Percentiles rank a stretch among this genome's conserved stretches.
Conservation (phyloP, 2,329 filamentous ascomycete genomes). For the Daldinia sp. region DNA sequence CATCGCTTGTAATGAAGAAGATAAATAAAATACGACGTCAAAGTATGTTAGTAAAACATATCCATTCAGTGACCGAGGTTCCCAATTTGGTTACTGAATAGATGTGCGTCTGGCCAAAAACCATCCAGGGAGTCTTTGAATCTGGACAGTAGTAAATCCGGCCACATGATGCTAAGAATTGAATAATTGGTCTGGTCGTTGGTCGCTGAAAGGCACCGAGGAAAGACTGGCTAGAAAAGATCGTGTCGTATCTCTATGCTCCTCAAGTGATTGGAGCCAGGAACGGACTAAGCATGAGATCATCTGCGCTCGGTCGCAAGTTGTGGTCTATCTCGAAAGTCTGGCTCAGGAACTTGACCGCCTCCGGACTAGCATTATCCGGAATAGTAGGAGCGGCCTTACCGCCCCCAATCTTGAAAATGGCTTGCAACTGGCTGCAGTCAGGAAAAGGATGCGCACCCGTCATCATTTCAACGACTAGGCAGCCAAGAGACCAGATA, state of each 20-base stretch:
- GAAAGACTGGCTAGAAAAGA: constrained; percentile 19
- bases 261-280: constrained; percentile 72
- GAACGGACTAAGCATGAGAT: constrained; percentile 85
- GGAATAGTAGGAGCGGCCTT: constrained; percentile 89
- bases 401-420: constrained; percentile 95
- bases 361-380: constrained; percentile 84
- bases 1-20: not conserved
- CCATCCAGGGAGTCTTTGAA: not conserved
- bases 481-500: constrained; percentile 96
- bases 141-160: not conserved
- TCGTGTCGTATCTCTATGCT: not conserved
- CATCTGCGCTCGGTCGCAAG: constrained; percentile 88
- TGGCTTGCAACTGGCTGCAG: constrained; percentile 95
- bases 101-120: not conserved
- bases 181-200: constrained; percentile 11
- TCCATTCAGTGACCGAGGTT: not conserved
- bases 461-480: constrained; percentile 99
- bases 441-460: constrained; percentile 96
- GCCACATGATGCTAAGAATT: constrained; percentile 10
- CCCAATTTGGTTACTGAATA: not conserved
- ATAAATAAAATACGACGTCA: constrained; percentile 6
- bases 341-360: constrained; percentile 80
- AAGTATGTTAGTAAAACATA: not conserved
- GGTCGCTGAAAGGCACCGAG: constrained; percentile 27
- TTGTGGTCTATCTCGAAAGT: constrained; percentile 98